These are phyloP conservation scores for Aureobasidium leucospermi DNA, from an alignment of 2,329 filamentous ascomycete genomes.

Conservation along the genomic window DNA sequence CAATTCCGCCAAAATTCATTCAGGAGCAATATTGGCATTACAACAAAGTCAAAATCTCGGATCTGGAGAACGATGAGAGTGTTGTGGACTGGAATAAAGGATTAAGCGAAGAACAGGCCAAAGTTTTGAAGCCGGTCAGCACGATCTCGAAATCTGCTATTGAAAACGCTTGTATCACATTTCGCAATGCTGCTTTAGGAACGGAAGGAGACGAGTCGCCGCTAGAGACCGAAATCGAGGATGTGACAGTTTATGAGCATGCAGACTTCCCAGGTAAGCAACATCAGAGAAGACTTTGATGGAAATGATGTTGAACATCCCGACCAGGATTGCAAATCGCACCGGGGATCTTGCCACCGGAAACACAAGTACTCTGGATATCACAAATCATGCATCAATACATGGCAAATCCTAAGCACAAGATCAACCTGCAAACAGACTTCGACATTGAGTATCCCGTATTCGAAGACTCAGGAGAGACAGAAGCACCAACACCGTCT, in stretches of 20 bases:
- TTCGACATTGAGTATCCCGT: conserved; percentile 15
- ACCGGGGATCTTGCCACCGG: conserved; percentile 12
- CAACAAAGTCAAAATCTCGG: conserved; percentile 17
- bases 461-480: neutral
- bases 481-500: conserved; percentile 13
- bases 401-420: conserved; percentile 16
- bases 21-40: conserved; percentile 18
- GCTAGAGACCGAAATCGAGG: conserved; percentile 14
- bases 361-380: conserved; percentile 15
- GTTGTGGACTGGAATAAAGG: conserved; percentile 15
- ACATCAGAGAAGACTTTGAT: neutral
- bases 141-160: conserved; percentile 7
- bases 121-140: conserved; percentile 6
- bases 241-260: conserved; percentile 30
- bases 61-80: conserved; percentile 14
- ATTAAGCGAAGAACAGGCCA: conserved; percentile 13
- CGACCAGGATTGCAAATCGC: conserved; percentile 14
- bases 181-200: conserved; percentile 13
- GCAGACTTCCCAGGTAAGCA: conserved; percentile 28
- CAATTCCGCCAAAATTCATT: conserved; percentile 15
- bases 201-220: neutral
- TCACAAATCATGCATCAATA: conserved; percentile 16
- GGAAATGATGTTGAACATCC: neutral
- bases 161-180: conserved; percentile 12
- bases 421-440: conserved; percentile 15